Evolutionary conservation across 2,329 filamentous ascomycete genomes (phyloP).

Genomic region (Colletotrichum echinochloae): DNA sequence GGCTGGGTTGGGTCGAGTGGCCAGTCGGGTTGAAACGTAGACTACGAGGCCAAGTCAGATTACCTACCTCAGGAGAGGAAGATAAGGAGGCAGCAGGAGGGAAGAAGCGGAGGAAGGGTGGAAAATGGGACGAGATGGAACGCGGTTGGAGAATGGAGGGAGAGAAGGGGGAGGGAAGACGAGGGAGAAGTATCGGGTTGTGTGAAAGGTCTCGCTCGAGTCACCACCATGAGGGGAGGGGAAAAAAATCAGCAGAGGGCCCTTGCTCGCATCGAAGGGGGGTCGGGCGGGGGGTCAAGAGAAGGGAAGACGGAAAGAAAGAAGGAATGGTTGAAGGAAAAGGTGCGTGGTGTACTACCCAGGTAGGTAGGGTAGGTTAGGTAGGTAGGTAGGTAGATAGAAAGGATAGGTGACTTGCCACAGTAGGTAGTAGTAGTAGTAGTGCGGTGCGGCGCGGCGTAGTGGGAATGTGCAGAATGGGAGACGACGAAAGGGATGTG

Average conservation of each 20-base stretch:
- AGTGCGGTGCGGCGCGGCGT: not conserved
- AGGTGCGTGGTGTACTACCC: not conserved
- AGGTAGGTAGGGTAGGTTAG: not conserved
- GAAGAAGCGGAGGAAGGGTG: not conserved
- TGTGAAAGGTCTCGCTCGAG: not conserved
- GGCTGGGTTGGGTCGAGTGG: conserved; percentile 2
- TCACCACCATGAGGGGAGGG: not conserved
- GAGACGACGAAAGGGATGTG: not conserved
- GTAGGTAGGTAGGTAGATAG: too few relatives aligned
- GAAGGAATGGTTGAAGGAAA: not conserved
- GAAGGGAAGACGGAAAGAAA: not conserved
- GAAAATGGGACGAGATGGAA: conserved; percentile 1
- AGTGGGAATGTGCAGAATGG: not conserved
- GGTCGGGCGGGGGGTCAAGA: not conserved
- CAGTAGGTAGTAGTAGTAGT: too few relatives aligned
- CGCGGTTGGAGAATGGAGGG: not conserved
- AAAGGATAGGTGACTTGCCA: too few relatives aligned
- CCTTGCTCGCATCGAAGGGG: not conserved
- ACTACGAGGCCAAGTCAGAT: not conserved
- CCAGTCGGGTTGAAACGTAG: not conserved
- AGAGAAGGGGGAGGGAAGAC: not conserved
- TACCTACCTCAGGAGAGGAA: not conserved
- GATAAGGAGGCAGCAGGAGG: not conserved
- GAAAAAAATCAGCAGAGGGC: not conserved
- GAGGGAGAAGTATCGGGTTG: not conserved